Evolutionary conservation across 306 rosid species (phyloP).

Genomic region (Medicago truncatula): MtrunA17r5.0-ANR NC_053045.1:55146501-55147000

Average conservation of each 20-base stretch:
- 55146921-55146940: constrained; percentile 16
- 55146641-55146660: neutral
- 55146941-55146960: neutral
- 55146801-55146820: neutral
- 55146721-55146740: constrained; percentile 26
- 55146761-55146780: constrained; percentile 12
- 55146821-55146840: constrained; percentile 32
- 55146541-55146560: constrained; percentile 93
- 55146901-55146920: constrained; percentile 5
- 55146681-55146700: constrained; percentile 5
- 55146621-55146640: constrained; percentile 39
- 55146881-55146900: constrained; percentile 32
- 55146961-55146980: constrained; percentile 22
- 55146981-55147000: neutral
- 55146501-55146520: constrained; percentile 72
- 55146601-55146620: constrained; percentile 33
- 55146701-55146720: constrained; percentile 16
- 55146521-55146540: constrained; percentile 82
- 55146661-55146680: constrained; percentile 8
- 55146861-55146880: constrained; percentile 35
- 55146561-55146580: constrained; percentile 80
- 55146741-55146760: neutral
- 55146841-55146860: constrained; percentile 11
- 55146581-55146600: constrained; percentile 30
- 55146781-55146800: neutral